Conservation (phyloP, 441 rosid genomes). For the Bruguiera hainesii region DNA sequence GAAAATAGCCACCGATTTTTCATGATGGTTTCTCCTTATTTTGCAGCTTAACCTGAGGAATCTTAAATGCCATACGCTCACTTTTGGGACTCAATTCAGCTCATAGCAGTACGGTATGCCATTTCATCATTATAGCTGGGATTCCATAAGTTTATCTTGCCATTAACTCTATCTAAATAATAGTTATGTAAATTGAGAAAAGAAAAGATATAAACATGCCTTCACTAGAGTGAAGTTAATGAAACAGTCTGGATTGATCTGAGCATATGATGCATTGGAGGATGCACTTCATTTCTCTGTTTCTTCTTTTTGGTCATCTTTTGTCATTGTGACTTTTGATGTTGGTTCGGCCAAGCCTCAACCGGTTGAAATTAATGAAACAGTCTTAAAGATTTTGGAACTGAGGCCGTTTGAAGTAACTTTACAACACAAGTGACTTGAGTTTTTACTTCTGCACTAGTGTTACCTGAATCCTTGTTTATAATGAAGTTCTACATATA, state of each 20-base stretch:
- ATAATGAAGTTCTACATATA: too few species aligned
- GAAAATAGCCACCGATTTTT: neutral
- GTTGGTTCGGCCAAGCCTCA: neutral
- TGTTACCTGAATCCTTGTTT: too few species aligned
- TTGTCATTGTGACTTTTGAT: neutral
- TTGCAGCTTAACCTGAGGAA: slow-evolving; percentile 75
- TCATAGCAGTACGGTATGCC: slow-evolving; percentile 24
- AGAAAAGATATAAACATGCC: too few species aligned
- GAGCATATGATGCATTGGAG: too few species aligned
- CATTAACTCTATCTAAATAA: too few species aligned
- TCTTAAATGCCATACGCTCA: slow-evolving; percentile 76
- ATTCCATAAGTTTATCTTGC: too few species aligned
- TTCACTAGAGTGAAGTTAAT: too few species aligned
- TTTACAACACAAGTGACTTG: too few species aligned
- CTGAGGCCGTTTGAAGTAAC: too few species aligned
- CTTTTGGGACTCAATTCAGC: slow-evolving; percentile 53
- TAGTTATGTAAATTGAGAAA: too few species aligned
- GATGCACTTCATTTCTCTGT: neutral
- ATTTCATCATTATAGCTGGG: neutral
- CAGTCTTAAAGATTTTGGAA: neutral
- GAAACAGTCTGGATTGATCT: too few species aligned
- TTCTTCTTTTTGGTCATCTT: neutral
- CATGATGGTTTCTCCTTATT: slow-evolving; percentile 2
- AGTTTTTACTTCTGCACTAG: too few species aligned
- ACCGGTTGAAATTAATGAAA: neutral